Evolutionary conservation across 352 stramenopile species (phyloP).

Genomic region (Lagenidium giganteum): DNA sequence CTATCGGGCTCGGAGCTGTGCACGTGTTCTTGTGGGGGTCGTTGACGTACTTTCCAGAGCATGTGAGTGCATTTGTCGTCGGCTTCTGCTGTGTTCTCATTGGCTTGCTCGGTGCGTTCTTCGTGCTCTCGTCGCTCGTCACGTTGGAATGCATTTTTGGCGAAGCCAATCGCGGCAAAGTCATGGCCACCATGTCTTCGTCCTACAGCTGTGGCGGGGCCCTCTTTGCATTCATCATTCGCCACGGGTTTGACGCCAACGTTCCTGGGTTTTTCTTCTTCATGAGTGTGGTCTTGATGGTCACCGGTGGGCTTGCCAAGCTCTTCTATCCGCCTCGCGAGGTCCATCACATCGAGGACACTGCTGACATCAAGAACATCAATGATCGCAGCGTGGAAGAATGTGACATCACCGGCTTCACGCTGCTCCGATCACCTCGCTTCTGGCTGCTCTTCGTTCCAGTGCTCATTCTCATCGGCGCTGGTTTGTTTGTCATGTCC

Average conservation of each 20-base stretch:
- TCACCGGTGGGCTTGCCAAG: constrained; percentile 38
- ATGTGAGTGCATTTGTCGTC: constrained; percentile 41
- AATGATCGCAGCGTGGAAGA: constrained; percentile 22
- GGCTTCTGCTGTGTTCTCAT: constrained; percentile 51
- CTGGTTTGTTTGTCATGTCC: constrained; percentile 72
- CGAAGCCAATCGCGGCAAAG: constrained; percentile 58
- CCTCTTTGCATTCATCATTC: constrained; percentile 69
- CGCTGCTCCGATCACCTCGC: constrained; percentile 41
- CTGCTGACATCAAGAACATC: too few relatives aligned
- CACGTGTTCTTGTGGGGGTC: constrained; percentile 36
- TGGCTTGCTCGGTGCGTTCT: constrained; percentile 64
- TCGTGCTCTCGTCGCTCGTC: constrained; percentile 72
- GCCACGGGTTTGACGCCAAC: constrained; percentile 48
- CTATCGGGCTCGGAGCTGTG: constrained; percentile 27
- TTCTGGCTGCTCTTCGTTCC: constrained; percentile 79
- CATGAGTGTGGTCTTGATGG: constrained; percentile 41
- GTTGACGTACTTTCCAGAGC: constrained; percentile 32
- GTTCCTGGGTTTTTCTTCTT: constrained; percentile 76
- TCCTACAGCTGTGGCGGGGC: constrained; percentile 77
- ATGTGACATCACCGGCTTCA: constrained; percentile 53
- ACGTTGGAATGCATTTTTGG: constrained; percentile 78
- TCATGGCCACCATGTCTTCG: constrained; percentile 66
- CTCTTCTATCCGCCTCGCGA: constrained; percentile 55
- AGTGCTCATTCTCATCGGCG: constrained; percentile 73
- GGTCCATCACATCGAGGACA: too few relatives aligned